phyloP scores from a whole-genome alignment of 169 alveolate genomes.

The Prorocentrum cordatum region DNA sequence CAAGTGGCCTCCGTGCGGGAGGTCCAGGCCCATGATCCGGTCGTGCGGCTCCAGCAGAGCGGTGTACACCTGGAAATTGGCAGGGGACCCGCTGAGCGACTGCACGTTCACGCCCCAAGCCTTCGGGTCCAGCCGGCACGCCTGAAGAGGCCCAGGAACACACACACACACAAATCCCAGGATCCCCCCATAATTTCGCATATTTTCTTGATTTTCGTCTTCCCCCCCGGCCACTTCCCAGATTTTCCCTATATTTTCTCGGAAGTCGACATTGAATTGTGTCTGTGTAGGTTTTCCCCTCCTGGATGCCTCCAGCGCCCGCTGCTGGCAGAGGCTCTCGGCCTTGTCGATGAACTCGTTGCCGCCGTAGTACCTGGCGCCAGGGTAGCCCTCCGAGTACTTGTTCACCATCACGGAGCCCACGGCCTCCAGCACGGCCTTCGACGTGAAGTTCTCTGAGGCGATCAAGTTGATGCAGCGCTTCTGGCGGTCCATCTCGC shows the following conservation, averaged over 20 bases:
- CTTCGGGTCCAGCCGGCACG: conserved; percentile 75
- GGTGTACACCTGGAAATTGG: conserved; percentile 90
- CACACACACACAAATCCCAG: conserved; percentile 84
- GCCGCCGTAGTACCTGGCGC: conserved; percentile 86
- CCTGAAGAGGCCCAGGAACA: conserved; percentile 83
- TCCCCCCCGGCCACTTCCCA: no score
- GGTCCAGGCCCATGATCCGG: conserved; percentile 92
- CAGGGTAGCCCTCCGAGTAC: conserved; percentile 95
- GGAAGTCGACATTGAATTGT: no score
- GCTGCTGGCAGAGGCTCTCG: conserved; percentile 81
- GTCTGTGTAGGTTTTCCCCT: no score
- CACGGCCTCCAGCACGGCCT: conserved; percentile 84
- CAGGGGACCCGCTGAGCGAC: conserved; percentile 86
- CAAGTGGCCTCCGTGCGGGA: conserved; percentile 71
- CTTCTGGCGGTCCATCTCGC: conserved; percentile 79
- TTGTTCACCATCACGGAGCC: conserved; percentile 88
- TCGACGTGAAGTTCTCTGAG: conserved; percentile 63
- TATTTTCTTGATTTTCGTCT: no score
- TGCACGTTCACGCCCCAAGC: conserved; percentile 98
- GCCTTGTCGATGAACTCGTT: conserved; percentile 83
- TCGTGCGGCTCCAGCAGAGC: conserved; percentile 91
- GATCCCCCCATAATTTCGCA: no score
- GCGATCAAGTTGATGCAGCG: conserved; percentile 73
- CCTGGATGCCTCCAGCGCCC: conserved; percentile 93
- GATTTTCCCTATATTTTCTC: no score